These are phyloP conservation scores for Dunaliella primolecta DNA, from an alignment of 139 green algal species.

Conservation along the genomic window DNA sequence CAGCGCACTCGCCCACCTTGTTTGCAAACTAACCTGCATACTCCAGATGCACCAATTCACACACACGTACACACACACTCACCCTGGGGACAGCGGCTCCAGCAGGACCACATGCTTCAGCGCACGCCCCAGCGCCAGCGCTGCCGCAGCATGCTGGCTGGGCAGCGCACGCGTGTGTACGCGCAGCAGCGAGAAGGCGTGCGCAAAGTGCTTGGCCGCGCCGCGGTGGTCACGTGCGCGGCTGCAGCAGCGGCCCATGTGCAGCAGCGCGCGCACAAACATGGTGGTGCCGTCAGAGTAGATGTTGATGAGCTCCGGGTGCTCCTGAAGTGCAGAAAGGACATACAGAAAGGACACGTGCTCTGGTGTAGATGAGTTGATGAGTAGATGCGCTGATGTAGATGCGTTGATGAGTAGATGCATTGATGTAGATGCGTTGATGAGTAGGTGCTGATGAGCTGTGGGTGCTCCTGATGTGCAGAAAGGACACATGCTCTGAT, in stretches of 20 bases:
- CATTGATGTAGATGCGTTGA: neutral
- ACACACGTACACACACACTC: neutral
- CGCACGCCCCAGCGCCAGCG: constrained; percentile 24
- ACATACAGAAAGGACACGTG: too few species aligned
- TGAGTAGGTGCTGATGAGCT: too few species aligned
- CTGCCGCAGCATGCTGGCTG: constrained; percentile 20
- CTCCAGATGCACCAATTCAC: neutral
- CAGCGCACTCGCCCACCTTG: neutral
- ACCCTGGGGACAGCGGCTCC: neutral
- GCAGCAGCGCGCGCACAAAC: constrained; percentile 24
- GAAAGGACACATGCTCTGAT: too few species aligned
- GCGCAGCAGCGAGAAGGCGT: constrained; percentile 31
- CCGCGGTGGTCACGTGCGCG: neutral
- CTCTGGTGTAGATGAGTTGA: too few species aligned
- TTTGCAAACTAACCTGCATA: neutral
- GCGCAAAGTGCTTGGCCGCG: constrained; percentile 12
- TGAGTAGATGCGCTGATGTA: too few species aligned
- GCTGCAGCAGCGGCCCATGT: neutral
- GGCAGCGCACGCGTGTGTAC: constrained; percentile 32
- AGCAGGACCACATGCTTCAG: constrained; percentile 4
- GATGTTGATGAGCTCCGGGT: constrained; percentile 43
- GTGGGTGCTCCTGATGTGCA: too few species aligned
- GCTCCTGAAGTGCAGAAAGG: too few species aligned
- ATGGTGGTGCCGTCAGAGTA: constrained; percentile 26
- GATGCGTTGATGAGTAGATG: neutral